Percentiles rank a stretch among this genome's conserved stretches.
These are phyloP conservation scores for Podaxis carcinomalis DNA, from an alignment of 768 basidiomycete genomes.

Conservation along the genomic window DNA sequence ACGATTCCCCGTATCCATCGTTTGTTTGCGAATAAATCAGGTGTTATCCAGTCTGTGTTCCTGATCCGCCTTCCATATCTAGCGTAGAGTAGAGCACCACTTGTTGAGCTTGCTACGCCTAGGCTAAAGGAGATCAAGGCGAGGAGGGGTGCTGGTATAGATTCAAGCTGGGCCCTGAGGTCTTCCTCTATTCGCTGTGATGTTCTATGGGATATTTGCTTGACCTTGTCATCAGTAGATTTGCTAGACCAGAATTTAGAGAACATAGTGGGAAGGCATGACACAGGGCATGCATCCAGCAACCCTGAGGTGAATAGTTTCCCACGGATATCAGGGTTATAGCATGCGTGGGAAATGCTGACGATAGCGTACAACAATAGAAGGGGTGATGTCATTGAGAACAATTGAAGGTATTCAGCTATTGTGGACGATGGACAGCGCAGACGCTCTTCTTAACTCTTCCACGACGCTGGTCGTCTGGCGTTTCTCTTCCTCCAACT, in stretches of 20 bases:
- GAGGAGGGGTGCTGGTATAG: constrained; percentile 25
- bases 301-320: not conserved
- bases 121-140: constrained; percentile 34
- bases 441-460: not conserved
- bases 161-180: constrained; percentile 18
- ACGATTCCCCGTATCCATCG: constrained; percentile 79
- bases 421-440: not conserved
- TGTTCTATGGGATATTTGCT: not conserved
- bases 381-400: not conserved
- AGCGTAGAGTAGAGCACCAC: constrained; percentile 32
- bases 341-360: not conserved
- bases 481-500: not conserved
- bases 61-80: constrained; percentile 57
- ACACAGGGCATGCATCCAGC: not conserved
- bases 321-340: not conserved
- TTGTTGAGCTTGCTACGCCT: constrained; percentile 33
- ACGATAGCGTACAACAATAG: not conserved
- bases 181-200: not conserved
- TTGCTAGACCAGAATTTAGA: constrained; percentile 1
- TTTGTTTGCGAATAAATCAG: constrained; percentile 48
- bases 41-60: constrained; percentile 69
- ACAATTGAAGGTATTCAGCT: not conserved
- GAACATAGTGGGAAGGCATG: constrained; percentile 5
- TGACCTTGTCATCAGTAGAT: not conserved
- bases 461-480: constrained; percentile 1